Percentiles rank a stretch among this genome's conserved stretches.
Conservation (phyloP, 164 flowering plant genomes). For the Kingdonia uniflora region DNA sequence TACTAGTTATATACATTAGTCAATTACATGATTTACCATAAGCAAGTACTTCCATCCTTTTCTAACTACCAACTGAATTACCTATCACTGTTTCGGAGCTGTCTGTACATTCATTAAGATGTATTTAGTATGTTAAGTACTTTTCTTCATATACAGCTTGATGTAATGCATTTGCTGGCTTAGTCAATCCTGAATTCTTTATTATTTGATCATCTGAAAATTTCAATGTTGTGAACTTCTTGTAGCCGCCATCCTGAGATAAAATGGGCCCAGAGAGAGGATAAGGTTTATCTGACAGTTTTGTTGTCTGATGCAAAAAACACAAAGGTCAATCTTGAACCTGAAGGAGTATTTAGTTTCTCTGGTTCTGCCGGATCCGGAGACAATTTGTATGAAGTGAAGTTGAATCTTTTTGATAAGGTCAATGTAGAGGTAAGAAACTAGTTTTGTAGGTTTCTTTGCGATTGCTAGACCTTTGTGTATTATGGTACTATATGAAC, state of each 20-base stretch:
- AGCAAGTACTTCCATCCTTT: too few species aligned
- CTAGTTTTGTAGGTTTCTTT: not conserved
- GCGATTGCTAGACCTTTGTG: not conserved
- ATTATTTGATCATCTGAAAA: too few species aligned
- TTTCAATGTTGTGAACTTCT: too few species aligned
- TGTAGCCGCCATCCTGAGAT: constrained; percentile 80
- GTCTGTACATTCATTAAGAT: too few species aligned
- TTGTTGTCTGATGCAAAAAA: constrained; percentile 62
- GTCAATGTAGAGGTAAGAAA: constrained; percentile 77
- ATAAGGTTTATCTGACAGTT: constrained; percentile 69
- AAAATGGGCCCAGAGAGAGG: constrained; percentile 93
- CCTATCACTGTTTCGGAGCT: too few species aligned
- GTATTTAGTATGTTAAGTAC: too few species aligned
- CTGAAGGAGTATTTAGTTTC: constrained; percentile 69
- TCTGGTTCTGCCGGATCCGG: constrained; percentile 64
- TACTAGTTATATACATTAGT: too few species aligned
- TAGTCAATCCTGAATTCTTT: too few species aligned
- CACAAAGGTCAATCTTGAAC: constrained; percentile 70
- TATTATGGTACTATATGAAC: not conserved
- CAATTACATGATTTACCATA: too few species aligned
- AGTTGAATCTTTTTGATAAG: constrained; percentile 70
- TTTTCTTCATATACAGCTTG: too few species aligned
- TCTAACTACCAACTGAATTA: too few species aligned
- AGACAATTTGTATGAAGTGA: constrained; percentile 50
- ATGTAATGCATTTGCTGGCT: too few species aligned